Evolutionary conservation across 768 basidiomycete genomes (phyloP), one percentile per base, ranked within the genome.

Genomic region (Rhodotorula taiwanensis): DNA sequence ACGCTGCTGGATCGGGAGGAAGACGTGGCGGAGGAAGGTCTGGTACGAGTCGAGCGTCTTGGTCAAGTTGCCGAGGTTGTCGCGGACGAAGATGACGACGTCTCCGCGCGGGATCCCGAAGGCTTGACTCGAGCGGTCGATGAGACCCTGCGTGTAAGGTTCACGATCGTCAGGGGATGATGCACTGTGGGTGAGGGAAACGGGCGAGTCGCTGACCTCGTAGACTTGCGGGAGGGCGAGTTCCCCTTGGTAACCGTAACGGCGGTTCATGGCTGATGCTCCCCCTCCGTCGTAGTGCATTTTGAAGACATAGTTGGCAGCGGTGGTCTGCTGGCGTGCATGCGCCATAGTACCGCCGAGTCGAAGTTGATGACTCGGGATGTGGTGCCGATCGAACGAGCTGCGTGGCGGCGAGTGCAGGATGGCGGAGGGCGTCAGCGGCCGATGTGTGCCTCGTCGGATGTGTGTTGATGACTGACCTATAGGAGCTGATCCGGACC

Each of bases 271-370:
- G 23, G 55, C 50, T 9, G 15, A 16, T 2, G 52, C 31, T 20
- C 36, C 36, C 16, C 48, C 31, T 23, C 54, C 60, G 36, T 57
- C 48, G 62, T 68, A 52, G 49, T 56, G 41, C 15, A 69, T 49
- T 53, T 69, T 69, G 60, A 69, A 69, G 23, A 69, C 63, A 44
- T 42, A 69, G 44, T 21, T 28, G 2, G n/a, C n/a, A n/a, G n/a
- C n/a, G n/a, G n/a, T n/a, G n/a, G n/a, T n/a, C n/a, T n/a, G n/a
- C n/a, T n/a, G n/a, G n/a, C n/a, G n/a, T n/a, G n/a, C n/a, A n/a
- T n/a, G n/a, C n/a, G n/a, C n/a, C n/a, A n/a, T n/a, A n/a, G n/a
- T n/a, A n/a, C n/a, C n/a, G n/a, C n/a, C n/a, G n/a, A n/a, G n/a
- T n/a, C n/a, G n/a, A n/a, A n/a, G n/a, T n/a, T n/a, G n/a, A n/a